Conservation (phyloP, 169 alveolate genomes). For the Plasmodium inui region DNA sequence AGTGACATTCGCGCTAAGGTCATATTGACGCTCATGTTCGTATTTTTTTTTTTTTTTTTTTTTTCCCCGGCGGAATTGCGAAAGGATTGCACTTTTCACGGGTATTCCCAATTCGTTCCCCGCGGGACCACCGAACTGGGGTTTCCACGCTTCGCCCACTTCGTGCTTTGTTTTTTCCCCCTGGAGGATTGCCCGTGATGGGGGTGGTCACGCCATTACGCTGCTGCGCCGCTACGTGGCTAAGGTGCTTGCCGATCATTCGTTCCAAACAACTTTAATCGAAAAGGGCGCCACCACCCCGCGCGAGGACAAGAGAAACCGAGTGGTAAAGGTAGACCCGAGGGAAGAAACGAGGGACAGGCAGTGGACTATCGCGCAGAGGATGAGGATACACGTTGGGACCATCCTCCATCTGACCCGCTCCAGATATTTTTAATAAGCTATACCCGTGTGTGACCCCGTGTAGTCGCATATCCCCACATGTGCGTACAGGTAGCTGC, state of each 20-base stretch:
- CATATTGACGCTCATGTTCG: neutral
- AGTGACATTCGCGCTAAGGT: neutral
- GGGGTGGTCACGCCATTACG: neutral
- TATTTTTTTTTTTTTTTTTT: neutral
- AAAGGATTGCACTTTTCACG: neutral
- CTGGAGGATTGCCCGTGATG: neutral
- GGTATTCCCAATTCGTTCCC: neutral
- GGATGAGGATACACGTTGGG: neutral
- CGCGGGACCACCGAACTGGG: neutral
- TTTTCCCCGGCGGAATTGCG: neutral
- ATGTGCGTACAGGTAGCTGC: neutral
- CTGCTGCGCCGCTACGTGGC: neutral
- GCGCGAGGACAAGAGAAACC: neutral
- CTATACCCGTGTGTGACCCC: neutral
- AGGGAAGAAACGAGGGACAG: neutral
- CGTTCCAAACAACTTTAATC: neutral
- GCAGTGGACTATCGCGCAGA: no score
- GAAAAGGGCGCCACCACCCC: neutral
- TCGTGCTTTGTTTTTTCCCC: neutral
- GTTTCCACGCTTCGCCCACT: neutral
- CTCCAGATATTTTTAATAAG: neutral
- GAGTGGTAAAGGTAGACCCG: no score
- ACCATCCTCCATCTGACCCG: neutral
- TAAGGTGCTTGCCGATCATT: neutral
- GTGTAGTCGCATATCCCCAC: neutral